These are phyloP conservation scores for Heliamphora pulchella DNA, from an alignment of 179 eudicot species.

Conservation along the genomic window DNA sequence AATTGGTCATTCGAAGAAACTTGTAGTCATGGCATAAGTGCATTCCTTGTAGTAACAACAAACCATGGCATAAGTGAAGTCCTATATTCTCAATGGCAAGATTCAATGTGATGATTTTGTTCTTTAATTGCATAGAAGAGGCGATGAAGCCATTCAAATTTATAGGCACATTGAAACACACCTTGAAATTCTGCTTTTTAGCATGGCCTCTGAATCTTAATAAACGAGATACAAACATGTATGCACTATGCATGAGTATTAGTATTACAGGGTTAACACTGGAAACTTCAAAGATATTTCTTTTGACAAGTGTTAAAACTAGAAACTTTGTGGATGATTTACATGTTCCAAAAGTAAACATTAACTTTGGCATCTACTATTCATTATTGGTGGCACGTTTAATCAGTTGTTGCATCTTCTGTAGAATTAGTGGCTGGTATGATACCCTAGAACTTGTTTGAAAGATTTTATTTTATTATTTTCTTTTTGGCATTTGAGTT, in stretches of 20 bases:
- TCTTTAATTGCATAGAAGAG: neutral
- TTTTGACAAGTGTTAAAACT: no score
- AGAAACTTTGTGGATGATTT: neutral
- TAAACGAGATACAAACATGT: neutral
- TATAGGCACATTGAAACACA: neutral
- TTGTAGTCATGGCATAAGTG: no score
- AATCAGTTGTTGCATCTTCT: neutral
- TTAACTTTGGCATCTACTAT: neutral
- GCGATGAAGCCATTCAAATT: neutral
- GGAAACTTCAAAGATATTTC: no score
- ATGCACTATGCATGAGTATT: neutral
- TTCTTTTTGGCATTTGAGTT: no score
- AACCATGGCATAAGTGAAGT: neutral
- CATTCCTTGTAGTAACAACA: neutral
- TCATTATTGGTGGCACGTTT: neutral
- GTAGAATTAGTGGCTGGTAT: neutral
- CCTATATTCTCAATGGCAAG: neutral
- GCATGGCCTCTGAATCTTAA: neutral
- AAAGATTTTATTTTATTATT: neutral
- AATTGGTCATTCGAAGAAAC: no score
- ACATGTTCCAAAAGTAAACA: neutral
- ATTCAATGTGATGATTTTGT: neutral
- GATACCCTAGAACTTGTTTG: neutral
- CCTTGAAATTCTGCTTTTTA: neutral
- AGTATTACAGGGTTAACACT: neutral